These are phyloP conservation scores for Mycena sanguinolenta DNA, from an alignment of 768 basidiomycete species.

Conservation along the genomic window DNA sequence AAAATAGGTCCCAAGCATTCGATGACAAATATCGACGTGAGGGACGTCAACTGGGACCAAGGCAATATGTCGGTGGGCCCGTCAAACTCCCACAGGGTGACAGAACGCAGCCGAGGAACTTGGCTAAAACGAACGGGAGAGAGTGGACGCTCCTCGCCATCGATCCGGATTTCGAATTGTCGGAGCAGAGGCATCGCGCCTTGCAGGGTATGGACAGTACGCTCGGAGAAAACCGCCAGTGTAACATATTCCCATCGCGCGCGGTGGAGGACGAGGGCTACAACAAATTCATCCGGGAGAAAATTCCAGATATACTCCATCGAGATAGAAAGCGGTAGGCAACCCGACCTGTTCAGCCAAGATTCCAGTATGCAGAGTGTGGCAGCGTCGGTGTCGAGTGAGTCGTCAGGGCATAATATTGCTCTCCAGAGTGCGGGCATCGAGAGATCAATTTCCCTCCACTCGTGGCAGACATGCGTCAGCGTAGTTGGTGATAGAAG, in stretches of 20 bases:
- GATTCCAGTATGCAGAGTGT: background rate
- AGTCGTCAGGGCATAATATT: too few relatives aligned
- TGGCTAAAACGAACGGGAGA: background rate
- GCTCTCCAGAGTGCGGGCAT: conserved; percentile 12
- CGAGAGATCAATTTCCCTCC: background rate
- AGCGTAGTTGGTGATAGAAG: background rate
- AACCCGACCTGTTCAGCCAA: conserved; percentile 7
- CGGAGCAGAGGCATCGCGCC: background rate
- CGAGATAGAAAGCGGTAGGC: background rate
- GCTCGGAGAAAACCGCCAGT: background rate
- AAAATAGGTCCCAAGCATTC: background rate
- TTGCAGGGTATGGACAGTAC: background rate
- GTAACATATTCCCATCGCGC: conserved; percentile 10
- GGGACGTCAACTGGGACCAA: conserved; percentile 15
- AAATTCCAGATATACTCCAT: background rate
- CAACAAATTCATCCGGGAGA: background rate
- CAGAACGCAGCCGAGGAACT: background rate
- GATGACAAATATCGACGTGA: background rate
- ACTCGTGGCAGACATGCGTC: background rate
- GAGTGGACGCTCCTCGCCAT: too few relatives aligned
- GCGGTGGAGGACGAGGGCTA: background rate
- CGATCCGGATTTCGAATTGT: background rate
- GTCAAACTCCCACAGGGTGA: background rate
- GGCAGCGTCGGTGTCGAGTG: too few relatives aligned
- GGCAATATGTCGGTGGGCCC: background rate